Conservation (phyloP, 192 early-diverging fungal species). For the Podila verticillata region DNA sequence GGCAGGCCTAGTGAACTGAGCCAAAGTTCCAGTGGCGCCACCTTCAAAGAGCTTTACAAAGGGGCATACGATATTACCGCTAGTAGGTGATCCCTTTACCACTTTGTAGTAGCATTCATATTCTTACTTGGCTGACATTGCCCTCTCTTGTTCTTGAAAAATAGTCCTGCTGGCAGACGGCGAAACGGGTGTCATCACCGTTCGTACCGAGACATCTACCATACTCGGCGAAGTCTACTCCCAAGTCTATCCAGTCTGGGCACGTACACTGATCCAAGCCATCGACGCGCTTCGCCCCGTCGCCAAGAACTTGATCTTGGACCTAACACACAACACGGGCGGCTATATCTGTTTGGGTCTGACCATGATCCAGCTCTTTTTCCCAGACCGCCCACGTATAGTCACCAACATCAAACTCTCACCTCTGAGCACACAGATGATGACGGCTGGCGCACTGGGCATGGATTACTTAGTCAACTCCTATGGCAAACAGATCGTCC, state of each 20-base stretch:
- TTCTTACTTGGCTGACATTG: neutral
- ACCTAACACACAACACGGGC: slow-evolving; percentile 28
- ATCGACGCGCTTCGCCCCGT: slow-evolving; percentile 20
- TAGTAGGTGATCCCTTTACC: slow-evolving; percentile 10
- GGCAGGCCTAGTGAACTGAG: slow-evolving; percentile 16
- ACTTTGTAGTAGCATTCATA: too few relatives aligned
- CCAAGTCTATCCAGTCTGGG: slow-evolving; percentile 14
- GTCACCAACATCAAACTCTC: slow-evolving; percentile 29
- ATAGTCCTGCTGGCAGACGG: slow-evolving; percentile 25
- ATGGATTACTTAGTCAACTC: slow-evolving; percentile 19
- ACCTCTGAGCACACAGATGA: slow-evolving; percentile 10
- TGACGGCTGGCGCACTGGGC: slow-evolving; percentile 12
- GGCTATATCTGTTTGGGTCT: slow-evolving; percentile 26
- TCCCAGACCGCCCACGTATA: slow-evolving; percentile 22
- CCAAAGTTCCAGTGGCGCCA: neutral
- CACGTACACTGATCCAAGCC: slow-evolving; percentile 15
- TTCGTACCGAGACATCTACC: slow-evolving; percentile 23
- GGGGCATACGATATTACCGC: slow-evolving; percentile 32
- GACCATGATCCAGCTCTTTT: slow-evolving; percentile 27
- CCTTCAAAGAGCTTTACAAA: slow-evolving; percentile 12
- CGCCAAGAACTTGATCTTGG: slow-evolving; percentile 33
- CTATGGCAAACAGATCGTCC: slow-evolving; percentile 8
- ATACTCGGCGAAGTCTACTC: slow-evolving; percentile 10
- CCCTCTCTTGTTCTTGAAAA: neutral
- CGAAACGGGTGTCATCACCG: slow-evolving; percentile 31